A percentile compares a stretch with the other conserved stretches of the same genome.
These are phyloP conservation scores for Penicillium sclerotigenum DNA, from an alignment of 2,329 filamentous ascomycete genomes.

Conservation along the genomic window DNA sequence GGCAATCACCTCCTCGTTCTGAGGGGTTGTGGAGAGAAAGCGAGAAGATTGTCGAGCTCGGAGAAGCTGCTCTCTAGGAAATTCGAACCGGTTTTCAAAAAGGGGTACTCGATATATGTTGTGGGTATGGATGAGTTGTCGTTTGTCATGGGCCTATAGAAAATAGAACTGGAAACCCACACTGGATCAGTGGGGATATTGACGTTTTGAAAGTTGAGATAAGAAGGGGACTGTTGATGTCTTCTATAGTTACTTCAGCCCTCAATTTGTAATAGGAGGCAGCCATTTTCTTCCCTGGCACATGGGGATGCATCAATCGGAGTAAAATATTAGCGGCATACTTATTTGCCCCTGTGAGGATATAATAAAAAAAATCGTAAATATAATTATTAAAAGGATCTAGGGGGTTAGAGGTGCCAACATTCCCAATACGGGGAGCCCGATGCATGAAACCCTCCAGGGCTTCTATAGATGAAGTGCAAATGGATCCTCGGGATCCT, in stretches of 20 bases:
- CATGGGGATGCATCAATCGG: neutral
- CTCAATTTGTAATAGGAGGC: conserved; percentile 2
- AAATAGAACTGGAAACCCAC: neutral
- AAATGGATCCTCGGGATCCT: neutral
- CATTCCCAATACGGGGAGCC: neutral
- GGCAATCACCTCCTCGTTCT: neutral
- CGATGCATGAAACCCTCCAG: conserved; percentile 4
- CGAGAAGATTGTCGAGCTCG: neutral
- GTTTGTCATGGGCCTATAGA: neutral
- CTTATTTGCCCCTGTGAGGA: conserved; percentile 4
- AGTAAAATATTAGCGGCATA: neutral
- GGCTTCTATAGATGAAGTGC: conserved; percentile 1
- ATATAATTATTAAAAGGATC: neutral
- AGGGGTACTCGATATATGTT: neutral
- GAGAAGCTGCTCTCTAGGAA: neutral
- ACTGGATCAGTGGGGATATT: neutral
- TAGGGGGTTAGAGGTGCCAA: neutral
- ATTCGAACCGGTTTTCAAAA: neutral
- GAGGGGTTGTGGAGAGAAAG: neutral
- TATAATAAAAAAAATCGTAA: no score
- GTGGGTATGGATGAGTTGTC: conserved; percentile 1
- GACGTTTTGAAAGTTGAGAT: neutral
- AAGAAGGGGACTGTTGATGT: neutral
- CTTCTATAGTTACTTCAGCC: conserved; percentile 5
- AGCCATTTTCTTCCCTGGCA: conserved; percentile 1